Conservation (phyloP, 139 green algal species). For the Diplosphaera chodatii region DNA sequence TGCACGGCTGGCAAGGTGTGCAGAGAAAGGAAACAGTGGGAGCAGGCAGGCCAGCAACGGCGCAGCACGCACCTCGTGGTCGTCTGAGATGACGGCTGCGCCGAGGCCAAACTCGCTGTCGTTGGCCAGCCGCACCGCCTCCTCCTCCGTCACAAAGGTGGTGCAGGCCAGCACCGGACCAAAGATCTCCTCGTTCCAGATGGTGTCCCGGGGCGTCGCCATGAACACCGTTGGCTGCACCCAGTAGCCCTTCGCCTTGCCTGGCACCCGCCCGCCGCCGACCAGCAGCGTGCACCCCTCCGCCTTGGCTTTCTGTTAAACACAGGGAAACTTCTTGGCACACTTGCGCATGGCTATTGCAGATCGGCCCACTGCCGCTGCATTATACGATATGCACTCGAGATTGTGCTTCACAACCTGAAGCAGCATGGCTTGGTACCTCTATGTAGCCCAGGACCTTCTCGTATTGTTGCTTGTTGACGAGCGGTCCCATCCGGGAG, state of each 20-base stretch:
- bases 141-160: constrained; percentile 73
- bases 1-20: no score
- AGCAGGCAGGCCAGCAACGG: background rate
- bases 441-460: constrained; percentile 67
- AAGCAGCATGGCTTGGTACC: constrained; percentile 4
- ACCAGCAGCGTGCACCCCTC: constrained; percentile 73
- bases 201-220: background rate
- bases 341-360: no score
- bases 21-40: no score
- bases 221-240: constrained; percentile 70
- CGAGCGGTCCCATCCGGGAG: constrained; percentile 66
- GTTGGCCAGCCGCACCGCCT: constrained; percentile 77
- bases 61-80: constrained; percentile 23
- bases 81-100: constrained; percentile 66
- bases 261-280: constrained; percentile 45
- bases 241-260: constrained; percentile 48
- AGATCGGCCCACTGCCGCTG: no score
- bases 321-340: no score
- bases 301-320: constrained; percentile 38
- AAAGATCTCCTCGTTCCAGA: constrained; percentile 78
- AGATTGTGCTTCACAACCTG: no score
- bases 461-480: constrained; percentile 44
- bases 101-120: constrained; percentile 67
- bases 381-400: no score
- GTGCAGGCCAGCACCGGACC: constrained; percentile 57